Evolutionary conservation across 768 basidiomycete species (phyloP).

Genomic region (Suillus clintonianus): DNA sequence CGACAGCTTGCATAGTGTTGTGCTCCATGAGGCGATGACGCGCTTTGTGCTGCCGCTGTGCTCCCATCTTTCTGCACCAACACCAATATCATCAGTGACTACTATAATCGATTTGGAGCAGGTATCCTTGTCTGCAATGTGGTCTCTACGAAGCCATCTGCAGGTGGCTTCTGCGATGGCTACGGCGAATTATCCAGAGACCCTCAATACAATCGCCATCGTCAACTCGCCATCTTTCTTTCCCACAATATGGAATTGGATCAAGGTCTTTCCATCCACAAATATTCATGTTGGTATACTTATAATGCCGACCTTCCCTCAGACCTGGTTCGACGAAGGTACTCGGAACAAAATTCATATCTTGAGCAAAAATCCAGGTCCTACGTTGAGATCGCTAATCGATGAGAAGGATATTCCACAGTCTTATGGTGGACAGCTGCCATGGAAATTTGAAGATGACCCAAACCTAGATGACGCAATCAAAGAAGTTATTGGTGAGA

Average conservation of each 20-base stretch:
- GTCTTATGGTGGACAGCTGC: conserved; percentile 72
- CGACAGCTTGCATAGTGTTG: conserved; percentile 45
- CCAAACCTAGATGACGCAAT: conserved; percentile 64
- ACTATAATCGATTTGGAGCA: conserved; percentile 74
- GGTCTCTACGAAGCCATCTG: conserved; percentile 69
- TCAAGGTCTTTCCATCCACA: conserved; percentile 51
- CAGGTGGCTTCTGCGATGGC: conserved; percentile 76
- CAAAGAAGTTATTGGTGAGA: conserved; percentile 42
- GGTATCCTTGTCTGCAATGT: conserved; percentile 64
- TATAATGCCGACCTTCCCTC: background rate
- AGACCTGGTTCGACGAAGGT: conserved; percentile 81
- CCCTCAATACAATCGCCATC: conserved; percentile 62
- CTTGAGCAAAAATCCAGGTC: conserved; percentile 60
- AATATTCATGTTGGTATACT: background rate
- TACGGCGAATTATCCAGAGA: conserved; percentile 83
- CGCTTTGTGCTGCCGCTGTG: conserved; percentile 69
- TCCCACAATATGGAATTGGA: conserved; percentile 81
- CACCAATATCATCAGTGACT: conserved; percentile 60
- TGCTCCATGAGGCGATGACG: conserved; percentile 65
- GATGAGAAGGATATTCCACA: conserved; percentile 56
- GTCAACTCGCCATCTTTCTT: conserved; percentile 86
- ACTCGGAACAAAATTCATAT: conserved; percentile 80
- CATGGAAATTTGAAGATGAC: conserved; percentile 69
- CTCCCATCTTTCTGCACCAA: conserved; percentile 50
- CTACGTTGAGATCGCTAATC: conserved; percentile 53